A percentile compares a stretch with the other conserved stretches of the same genome.
Conservation (phyloP, 2,329 filamentous ascomycete genomes). For the Claviceps sp. region DNA sequence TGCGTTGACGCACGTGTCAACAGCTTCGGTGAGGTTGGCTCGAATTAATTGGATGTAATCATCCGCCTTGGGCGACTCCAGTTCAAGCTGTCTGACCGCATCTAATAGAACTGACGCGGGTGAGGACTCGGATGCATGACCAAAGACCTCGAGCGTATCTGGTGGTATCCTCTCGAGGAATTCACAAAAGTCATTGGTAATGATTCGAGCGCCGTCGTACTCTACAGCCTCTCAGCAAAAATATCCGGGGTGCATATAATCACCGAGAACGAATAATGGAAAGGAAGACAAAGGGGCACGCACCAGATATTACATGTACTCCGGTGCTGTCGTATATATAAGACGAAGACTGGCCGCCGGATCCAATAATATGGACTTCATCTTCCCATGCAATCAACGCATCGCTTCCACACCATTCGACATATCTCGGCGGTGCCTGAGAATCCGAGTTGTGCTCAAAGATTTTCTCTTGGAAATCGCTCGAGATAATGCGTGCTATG, state of each 20-base stretch:
- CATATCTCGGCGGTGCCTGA: constrained; percentile 69
- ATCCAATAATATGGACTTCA: constrained; percentile 86
- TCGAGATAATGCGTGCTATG: constrained; percentile 83
- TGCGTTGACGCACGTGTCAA: constrained; percentile 85
- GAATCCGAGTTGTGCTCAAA: constrained; percentile 86
- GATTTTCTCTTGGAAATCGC: constrained; percentile 84
- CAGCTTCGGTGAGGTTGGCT: constrained; percentile 75
- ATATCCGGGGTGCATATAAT: background rate
- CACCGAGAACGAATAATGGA: background rate
- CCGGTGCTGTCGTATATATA: constrained; percentile 85
- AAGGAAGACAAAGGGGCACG: constrained; percentile 13
- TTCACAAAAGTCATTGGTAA: constrained; percentile 92
- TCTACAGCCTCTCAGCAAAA: constrained; percentile 23
- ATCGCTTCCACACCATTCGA: constrained; percentile 95
- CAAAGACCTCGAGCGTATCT: constrained; percentile 79
- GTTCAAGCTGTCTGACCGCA: constrained; percentile 79
- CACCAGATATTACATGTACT: constrained; percentile 77
- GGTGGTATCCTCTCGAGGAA: constrained; percentile 90
- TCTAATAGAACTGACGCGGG: constrained; percentile 88
- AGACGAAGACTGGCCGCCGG: constrained; percentile 58
- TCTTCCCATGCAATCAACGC: constrained; percentile 96
- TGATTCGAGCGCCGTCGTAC: constrained; percentile 72
- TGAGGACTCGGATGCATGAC: constrained; percentile 75
- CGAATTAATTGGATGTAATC: constrained; percentile 94
- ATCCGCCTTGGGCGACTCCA: constrained; percentile 91